Evolutionary conservation across 106 monocot species (phyloP).

Genomic region (Dendrobium catenatum): DNA sequence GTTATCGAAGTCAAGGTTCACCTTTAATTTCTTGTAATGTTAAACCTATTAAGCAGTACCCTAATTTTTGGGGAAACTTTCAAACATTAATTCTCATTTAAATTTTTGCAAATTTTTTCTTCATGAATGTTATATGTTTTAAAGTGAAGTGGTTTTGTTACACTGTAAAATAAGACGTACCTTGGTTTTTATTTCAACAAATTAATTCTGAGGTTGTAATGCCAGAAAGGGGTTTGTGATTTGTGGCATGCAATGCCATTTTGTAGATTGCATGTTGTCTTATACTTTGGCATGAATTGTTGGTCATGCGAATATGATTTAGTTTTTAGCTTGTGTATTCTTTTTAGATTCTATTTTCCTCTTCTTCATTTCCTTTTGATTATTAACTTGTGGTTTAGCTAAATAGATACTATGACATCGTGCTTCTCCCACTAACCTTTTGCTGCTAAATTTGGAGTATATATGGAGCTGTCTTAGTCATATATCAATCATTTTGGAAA

Average conservation of each 20-base stretch:
- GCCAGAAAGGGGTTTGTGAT: not conserved
- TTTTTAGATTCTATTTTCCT: not conserved
- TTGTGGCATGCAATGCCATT: too few species aligned
- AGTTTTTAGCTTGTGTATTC: not conserved
- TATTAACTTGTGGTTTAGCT: not conserved
- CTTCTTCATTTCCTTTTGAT: not conserved
- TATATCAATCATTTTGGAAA: too few species aligned
- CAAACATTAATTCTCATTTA: not conserved
- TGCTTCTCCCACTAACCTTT: not conserved
- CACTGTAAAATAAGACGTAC: too few species aligned
- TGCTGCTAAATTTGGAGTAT: not conserved
- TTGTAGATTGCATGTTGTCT: not conserved
- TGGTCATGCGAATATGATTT: not conserved
- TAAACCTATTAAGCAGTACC: not conserved
- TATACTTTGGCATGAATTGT: not conserved
- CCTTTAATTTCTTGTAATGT: not conserved
- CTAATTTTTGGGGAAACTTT: not conserved
- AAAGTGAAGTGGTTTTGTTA: too few species aligned
- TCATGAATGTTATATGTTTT: not conserved
- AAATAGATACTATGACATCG: not conserved
- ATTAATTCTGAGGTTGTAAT: not conserved
- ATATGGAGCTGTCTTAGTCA: not conserved
- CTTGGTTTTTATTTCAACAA: not conserved
- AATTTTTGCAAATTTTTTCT: not conserved
- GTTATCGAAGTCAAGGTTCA: not conserved